Evolutionary conservation across 208 protist genomes (phyloP).

Genomic region (Leishmania tropica): DNA sequence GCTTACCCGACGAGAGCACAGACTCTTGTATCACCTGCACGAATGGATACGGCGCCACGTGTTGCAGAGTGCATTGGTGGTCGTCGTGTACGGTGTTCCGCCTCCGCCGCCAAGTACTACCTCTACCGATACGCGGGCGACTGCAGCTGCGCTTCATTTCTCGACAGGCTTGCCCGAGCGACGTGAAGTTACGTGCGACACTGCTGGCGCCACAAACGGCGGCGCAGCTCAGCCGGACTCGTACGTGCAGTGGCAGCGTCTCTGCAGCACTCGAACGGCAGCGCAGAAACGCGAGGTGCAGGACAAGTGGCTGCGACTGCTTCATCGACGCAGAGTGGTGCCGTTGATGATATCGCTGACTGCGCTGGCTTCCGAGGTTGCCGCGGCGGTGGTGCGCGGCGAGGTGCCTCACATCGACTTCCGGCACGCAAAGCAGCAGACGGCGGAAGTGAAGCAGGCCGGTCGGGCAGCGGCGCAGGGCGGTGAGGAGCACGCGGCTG

Average conservation of each 20-base stretch:
- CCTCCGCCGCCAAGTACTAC: background rate
- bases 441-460: background rate
- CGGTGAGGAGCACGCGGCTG: background rate
- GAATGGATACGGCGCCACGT: slow-evolving; percentile 49
- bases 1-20: slow-evolving; percentile 47
- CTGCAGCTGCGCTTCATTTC: background rate
- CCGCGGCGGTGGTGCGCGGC: slow-evolving; percentile 28
- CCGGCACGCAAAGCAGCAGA: background rate
- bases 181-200: background rate
- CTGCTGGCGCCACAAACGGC: background rate
- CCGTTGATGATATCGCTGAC: slow-evolving; percentile 50
- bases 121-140: background rate
- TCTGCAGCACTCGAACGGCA: slow-evolving; percentile 14
- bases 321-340: slow-evolving; percentile 65
- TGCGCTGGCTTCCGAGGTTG: slow-evolving; percentile 38
- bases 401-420: slow-evolving; percentile 8
- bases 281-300: slow-evolving; percentile 47
- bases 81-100: slow-evolving; percentile 56
- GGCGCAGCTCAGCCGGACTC: background rate
- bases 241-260: slow-evolving; percentile 14
- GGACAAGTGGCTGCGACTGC: slow-evolving; percentile 61
- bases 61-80: slow-evolving; percentile 48
- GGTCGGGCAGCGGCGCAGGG: background rate
- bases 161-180: background rate
- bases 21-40: slow-evolving; percentile 46